These are phyloP conservation scores for Pseudopediastrum boryanum DNA, from an alignment of 139 green algal species.

Conservation along the genomic window DNA sequence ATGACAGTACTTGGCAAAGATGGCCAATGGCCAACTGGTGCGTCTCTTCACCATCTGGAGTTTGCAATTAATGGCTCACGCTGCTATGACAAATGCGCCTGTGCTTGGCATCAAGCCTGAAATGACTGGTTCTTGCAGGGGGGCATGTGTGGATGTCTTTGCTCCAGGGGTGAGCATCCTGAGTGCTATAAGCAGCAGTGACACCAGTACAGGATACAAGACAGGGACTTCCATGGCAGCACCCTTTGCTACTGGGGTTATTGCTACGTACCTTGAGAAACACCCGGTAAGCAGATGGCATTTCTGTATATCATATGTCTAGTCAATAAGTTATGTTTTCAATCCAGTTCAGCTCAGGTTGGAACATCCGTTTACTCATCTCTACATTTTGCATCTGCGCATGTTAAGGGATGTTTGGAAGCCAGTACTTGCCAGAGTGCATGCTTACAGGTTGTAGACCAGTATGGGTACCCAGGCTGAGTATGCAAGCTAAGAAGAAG, in stretches of 20 bases:
- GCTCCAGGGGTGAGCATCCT: conserved; percentile 61
- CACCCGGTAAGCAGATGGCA: conserved; percentile 38
- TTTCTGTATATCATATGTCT: too few relatives aligned
- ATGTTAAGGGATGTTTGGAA: too few relatives aligned
- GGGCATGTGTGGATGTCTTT: conserved; percentile 69
- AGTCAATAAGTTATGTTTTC: too few relatives aligned
- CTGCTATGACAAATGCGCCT: background rate
- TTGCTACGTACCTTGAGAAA: conserved; percentile 66
- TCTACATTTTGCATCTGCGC: too few relatives aligned
- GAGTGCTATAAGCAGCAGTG: conserved; percentile 38
- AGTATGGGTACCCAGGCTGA: too few relatives aligned
- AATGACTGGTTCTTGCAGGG: conserved; percentile 34
- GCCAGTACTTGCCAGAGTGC: too few relatives aligned
- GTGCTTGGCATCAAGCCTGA: background rate
- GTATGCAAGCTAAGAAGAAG: too few relatives aligned
- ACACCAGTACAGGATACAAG: conserved; percentile 43
- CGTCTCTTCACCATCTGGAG: background rate
- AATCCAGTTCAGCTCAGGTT: too few relatives aligned
- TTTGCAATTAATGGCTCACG: background rate
- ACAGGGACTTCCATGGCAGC: conserved; percentile 58
- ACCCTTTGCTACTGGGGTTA: conserved; percentile 69
- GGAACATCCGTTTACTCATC: too few relatives aligned
- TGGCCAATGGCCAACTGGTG: conserved; percentile 63
- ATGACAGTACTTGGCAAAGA: conserved; percentile 29
- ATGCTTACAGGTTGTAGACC: too few relatives aligned